phyloP scores from a whole-genome alignment of 805 yeast genomes.

The Wickerhamomyces rabaulensis region DNA sequence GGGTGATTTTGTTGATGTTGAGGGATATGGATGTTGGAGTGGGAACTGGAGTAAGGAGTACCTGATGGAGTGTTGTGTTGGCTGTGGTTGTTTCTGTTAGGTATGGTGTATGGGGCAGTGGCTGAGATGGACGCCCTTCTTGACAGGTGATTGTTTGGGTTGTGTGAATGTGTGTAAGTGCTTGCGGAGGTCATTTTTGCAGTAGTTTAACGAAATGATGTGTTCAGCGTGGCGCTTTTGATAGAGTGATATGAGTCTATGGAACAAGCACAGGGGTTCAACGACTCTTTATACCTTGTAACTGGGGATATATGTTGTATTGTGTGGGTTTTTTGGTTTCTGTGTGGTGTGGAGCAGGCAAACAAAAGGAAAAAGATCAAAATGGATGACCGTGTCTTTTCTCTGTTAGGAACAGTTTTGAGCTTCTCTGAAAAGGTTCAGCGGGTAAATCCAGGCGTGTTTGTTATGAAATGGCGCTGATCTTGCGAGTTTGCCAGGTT shows the following conservation, averaged over 20 bases:
- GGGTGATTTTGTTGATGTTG: constrained; percentile 8
- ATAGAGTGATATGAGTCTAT: not conserved
- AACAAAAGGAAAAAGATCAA: not conserved
- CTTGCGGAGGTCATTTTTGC: not conserved
- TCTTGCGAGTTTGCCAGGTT: not conserved
- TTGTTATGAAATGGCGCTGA: not conserved
- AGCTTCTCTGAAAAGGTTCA: not conserved
- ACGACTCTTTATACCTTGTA: not conserved
- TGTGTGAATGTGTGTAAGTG: constrained; percentile 9
- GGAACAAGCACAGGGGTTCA: not conserved
- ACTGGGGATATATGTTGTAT: not conserved
- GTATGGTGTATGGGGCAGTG: constrained; percentile 34
- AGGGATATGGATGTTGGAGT: constrained; percentile 13
- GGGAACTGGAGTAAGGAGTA: constrained; percentile 19
- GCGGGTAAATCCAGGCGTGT: not conserved
- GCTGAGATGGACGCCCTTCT: constrained; percentile 32
- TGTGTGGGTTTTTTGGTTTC: not conserved
- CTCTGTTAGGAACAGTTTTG: not conserved
- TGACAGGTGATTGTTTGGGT: constrained; percentile 17
- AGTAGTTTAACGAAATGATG: too few species aligned
- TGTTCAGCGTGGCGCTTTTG: not conserved
- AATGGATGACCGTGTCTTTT: not conserved
- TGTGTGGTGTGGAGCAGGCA: not conserved
- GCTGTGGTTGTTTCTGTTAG: constrained; percentile 13
- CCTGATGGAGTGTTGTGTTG: not conserved